Base-by-base conservation (phyloP, 768 basidiomycete species). In the Trametes gibbosa region DNA sequence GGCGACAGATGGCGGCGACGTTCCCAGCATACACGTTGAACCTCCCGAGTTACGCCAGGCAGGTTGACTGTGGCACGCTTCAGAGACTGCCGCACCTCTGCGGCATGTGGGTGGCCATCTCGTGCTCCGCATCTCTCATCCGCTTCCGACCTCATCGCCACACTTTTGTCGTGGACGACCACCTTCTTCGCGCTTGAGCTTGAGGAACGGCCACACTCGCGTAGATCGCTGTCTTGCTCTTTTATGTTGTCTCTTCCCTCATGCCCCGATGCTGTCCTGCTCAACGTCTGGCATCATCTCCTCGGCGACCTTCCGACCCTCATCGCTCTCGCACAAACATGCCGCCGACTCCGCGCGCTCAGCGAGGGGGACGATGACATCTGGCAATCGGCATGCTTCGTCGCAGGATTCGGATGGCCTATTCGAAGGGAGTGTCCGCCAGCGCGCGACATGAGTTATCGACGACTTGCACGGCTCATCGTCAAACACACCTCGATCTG, bases 321-420 rank as follows among this genome's bases (percentile, higher is more conserved):
- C 50, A 56, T 68, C 41, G 62, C 65, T 1, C 61, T 68, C 49
- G 61, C 65, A 4, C 68, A 66, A 50, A 61, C 65, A 21, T 66
- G 62, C 56, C 54, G 56, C 7, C 27, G 62, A 5, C 40, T 63
- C 4, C 65, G 65, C 37, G 43, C 48, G 13, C 39, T 66, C 27
- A 66, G 60, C 59, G 39, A 58, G 19, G 19, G 25, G 17, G 62
- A 65, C 42, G 63, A 62, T 24, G 17, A 25, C 3, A 45, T 62
- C 43, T 68, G 68, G 68, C 68, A 62, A 27, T 51, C 56, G 2
- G 68, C 63, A 5, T 66, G 65, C 56, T 68, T 66, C 56, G 54
- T 49, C 34, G 63, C 68, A 5, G 65, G 68, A 5, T 68, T 62
- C 35, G 68, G 68, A 17, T 45, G 64, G 40, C 68, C 68, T 7